Percentiles rank a stretch among this genome's conserved stretches.
Conservation (phyloP, 495 filamentous ascomycete genomes). For the Penicillium silybi region DNA sequence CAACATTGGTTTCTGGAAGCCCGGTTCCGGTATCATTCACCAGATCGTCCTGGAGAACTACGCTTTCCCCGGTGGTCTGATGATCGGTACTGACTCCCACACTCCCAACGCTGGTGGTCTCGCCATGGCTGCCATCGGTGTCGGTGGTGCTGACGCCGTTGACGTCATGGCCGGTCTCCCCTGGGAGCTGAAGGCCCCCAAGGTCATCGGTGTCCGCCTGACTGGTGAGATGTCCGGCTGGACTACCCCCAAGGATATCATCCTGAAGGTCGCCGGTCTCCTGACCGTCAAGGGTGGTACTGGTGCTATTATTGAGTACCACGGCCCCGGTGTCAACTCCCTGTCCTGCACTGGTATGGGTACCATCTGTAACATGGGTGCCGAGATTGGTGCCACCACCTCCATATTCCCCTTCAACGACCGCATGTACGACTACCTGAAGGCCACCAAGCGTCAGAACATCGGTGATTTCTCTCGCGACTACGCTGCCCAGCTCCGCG, state of each 20-base stretch:
- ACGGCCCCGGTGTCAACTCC: constrained; percentile 76
- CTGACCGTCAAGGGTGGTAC: constrained; percentile 98
- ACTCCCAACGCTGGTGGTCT: constrained; percentile 98
- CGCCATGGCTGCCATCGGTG: constrained; percentile 93
- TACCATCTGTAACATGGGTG: constrained; percentile 77
- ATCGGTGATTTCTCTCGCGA: constrained; percentile 86
- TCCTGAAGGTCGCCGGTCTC: constrained; percentile 95
- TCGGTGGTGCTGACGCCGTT: constrained; percentile 97
- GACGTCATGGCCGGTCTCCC: constrained; percentile 98
- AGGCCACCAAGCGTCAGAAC: constrained; percentile 81
- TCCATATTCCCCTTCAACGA: constrained; percentile 99
- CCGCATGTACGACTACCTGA: constrained; percentile 92
- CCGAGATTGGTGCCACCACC: constrained; percentile 94
- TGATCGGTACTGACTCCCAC: constrained; percentile 99
- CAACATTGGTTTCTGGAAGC: constrained; percentile 99
- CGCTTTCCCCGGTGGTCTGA: constrained; percentile 93
- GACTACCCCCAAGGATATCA: constrained; percentile 96
- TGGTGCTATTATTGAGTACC: constrained; percentile 94
- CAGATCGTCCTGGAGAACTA: constrained; percentile 99
- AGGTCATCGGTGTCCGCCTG: constrained; percentile 92
- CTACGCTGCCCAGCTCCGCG: constrained; percentile 82
- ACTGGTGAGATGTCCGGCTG: constrained; percentile 89
- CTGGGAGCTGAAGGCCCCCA: constrained; percentile 98
- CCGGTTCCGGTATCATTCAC: constrained; percentile 98
- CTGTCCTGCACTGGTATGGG: constrained; percentile 66